phyloP scores from a whole-genome alignment of 1,284 basidiomycete species.

The Trichosporon sp. region DNA sequence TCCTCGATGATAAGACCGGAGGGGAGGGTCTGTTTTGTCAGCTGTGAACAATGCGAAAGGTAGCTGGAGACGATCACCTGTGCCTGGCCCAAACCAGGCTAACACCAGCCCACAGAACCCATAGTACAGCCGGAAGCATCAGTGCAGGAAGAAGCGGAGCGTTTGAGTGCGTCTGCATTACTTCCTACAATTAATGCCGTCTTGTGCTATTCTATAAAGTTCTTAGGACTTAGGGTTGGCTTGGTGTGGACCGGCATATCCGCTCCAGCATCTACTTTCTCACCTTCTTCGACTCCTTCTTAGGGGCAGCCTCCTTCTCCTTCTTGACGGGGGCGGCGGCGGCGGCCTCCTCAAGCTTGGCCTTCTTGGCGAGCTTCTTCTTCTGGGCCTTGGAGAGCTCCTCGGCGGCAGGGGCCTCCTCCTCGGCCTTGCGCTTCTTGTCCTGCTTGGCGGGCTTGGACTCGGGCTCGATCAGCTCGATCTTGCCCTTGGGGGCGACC shows the following conservation, averaged over 20 bases:
- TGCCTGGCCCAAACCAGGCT: background rate
- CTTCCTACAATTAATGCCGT: slow-evolving; percentile 17
- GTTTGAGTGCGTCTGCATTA: background rate
- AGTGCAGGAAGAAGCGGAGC: slow-evolving; percentile 9
- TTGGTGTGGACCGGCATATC: no score
- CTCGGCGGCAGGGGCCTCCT: slow-evolving; percentile 29
- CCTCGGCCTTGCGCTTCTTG: slow-evolving; percentile 35
- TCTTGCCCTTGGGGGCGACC: slow-evolving; percentile 42
- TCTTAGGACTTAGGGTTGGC: background rate
- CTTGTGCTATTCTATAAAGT: background rate
- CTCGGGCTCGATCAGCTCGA: slow-evolving; percentile 42
- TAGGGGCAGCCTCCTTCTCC: slow-evolving; percentile 38
- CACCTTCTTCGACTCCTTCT: slow-evolving; percentile 56
- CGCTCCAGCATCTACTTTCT: slow-evolving; percentile 39
- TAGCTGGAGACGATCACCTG: background rate
- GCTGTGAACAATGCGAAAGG: background rate
- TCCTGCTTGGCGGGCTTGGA: slow-evolving; percentile 25
- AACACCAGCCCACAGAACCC: no score
- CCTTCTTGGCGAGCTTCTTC: slow-evolving; percentile 57
- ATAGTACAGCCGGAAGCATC: background rate
- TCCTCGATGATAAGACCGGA: slow-evolving; percentile 81
- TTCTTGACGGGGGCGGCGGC: slow-evolving; percentile 61
- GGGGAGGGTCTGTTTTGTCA: slow-evolving; percentile 58
- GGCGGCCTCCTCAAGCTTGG: slow-evolving; percentile 46
- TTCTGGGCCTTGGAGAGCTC: slow-evolving; percentile 53